Base-by-base conservation (phyloP, 495 filamentous ascomycete genomes). In the Penicillium bovifimosum region DNA sequence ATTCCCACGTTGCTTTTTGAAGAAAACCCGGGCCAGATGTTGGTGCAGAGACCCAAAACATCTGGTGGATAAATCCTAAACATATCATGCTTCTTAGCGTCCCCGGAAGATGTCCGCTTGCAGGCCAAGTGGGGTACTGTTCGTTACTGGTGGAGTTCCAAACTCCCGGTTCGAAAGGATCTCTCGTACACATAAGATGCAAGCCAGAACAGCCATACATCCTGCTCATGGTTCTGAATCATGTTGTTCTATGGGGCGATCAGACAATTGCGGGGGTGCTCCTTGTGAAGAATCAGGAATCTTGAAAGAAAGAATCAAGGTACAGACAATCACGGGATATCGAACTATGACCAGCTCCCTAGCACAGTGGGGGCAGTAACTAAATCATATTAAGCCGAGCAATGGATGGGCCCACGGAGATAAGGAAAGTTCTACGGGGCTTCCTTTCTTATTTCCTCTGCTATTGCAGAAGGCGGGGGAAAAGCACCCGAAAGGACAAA, bases 121-220 rank as follows among this genome's bases (percentile, higher is more conserved):
- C 31, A 52, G 41, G 32, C 14, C 13, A 45, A 52, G 50, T 52
- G 50, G 50, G 50, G 33, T 14, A 52, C 41, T 52, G 41, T 52
- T 45, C 50, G 50, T 52, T 52, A 34, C 18, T 28, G 41, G 50
- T 52, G 50, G 50, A 52, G 50, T 28, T n/a, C 16, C n/a, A n/a
- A 41, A n/a, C 16, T 26, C 38, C 13, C 36, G 26, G 41, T 36
- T 41, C 35, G 16, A 13, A 16, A 28, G 35, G 35, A 9, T 50
- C 10, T 50, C 1, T n/a, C n/a, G n/a, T n/a, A n/a, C n/a, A n/a
- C n/a, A 17, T 28, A 2, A 7, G 11, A 36, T 32, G 14, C 14
- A 28, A 35, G 9, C 20, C 5, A 16, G 27, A 5, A 41, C 13
- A 27, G n/a, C 11, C 40, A 20, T 39, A 5, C 40, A 14, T 28